Evolutionary conservation across 345 rosid genomes (phyloP), one percentile per base, ranked within the genome.

Genomic region (Brassica juncea): DNA sequence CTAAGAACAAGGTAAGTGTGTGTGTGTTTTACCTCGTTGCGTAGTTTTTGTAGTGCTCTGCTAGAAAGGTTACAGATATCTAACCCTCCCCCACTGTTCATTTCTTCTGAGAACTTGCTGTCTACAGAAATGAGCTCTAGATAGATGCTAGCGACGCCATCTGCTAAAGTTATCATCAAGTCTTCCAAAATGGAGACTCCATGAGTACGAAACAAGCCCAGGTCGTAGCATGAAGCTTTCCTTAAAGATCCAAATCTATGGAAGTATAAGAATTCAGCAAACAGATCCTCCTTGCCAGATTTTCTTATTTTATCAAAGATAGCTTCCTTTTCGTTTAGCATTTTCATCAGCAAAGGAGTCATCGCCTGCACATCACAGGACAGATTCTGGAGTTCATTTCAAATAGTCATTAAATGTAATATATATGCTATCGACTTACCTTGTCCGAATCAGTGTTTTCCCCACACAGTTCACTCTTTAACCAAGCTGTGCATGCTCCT

Each of bases 81-180:
- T 74, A 85, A 82, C 19, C 88, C 91, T 47, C 88, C 82, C 39
- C 88, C 82, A 80, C 70, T 79, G 79, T 79, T 89, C 78, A 86
- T 76, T 79, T 89, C 97, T 75, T 86, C 84, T 16, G 95, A 84
- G 65, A 87, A 81, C 55, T 86, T 86, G 71, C 99, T 87, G 79
- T 94, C 99, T 54, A 94, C 91, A 32, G 99, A 94, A 73, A 92
- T 90, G 78, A 94, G 92, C 88, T 94, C 97, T 83, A 94, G 80
- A 86, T 88, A 94, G 68, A 84, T 79, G 77, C 87, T 92, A 32
- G 97, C 97, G 60, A 94, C 80, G 67, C 91, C 92, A 83, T 94
- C 97, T 1, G 99, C 97, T 76, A 94, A 75, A 34, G 90, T 84
- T 82, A 94, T 89, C 68, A 91, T 87, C 86, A 92, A 84, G 86